These are phyloP conservation scores for Rutstroemia sp. DNA, from an alignment of 2,329 filamentous ascomycete genomes.

Conservation along the genomic window DNA sequence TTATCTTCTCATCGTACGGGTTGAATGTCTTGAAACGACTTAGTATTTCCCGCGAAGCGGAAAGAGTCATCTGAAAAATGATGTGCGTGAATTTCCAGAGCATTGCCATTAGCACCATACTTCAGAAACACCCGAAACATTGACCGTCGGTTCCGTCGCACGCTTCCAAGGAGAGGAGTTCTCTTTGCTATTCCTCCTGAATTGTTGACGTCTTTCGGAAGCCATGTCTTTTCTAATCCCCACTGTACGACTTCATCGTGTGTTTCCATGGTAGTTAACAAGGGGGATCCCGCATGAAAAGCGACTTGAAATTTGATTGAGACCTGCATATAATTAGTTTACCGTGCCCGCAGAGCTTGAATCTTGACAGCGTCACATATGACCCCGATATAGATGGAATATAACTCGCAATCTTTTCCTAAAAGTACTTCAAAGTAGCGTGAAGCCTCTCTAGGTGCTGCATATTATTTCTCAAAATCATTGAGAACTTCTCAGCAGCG, in stretches of 20 bases:
- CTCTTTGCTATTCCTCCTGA: not conserved
- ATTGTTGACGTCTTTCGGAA: not conserved
- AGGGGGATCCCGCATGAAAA: not conserved
- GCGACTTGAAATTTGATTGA: not conserved
- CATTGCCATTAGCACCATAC: not conserved
- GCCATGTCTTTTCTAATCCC: not conserved
- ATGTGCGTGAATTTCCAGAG: not conserved
- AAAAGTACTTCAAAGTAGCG: not conserved
- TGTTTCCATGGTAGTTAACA: not conserved
- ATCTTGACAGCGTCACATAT: not conserved
- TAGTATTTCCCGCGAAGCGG: not conserved
- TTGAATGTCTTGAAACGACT: not conserved
- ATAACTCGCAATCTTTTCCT: not conserved
- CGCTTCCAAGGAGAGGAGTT: not conserved
- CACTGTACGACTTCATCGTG: not conserved
- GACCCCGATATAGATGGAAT: not conserved
- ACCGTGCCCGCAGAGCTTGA: not conserved
- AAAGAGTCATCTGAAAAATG: not conserved
- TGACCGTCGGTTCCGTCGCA: not conserved
- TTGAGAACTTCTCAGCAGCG: constrained; percentile 3
- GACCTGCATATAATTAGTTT: not conserved
- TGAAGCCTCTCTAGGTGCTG: not conserved
- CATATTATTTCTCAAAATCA: constrained; percentile 1
- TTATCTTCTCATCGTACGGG: not conserved
- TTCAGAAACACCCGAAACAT: not conserved